Conservation (phyloP, 257 asterid genomes). For the Penstemon newberryi region DNA sequence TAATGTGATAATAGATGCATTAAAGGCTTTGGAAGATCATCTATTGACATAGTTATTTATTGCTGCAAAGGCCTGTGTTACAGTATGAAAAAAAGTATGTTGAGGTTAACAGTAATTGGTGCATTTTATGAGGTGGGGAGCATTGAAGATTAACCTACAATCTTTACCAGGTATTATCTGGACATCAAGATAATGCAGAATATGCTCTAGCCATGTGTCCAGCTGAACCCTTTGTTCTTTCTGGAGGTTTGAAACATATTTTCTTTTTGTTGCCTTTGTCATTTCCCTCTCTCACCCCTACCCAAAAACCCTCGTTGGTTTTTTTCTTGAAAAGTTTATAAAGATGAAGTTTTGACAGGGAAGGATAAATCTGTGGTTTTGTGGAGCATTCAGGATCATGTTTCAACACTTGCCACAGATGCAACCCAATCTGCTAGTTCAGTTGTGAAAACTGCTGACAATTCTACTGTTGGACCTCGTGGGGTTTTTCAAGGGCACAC, state of each 20-base stretch:
- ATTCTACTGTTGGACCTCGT: slow-evolving; percentile 86
- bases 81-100: background rate
- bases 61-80: background rate
- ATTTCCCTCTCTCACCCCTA: background rate
- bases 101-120: background rate
- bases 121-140: slow-evolving; percentile 14
- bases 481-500: slow-evolving; percentile 85
- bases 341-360: slow-evolving; percentile 50
- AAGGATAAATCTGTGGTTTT: slow-evolving; percentile 92
- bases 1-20: too few species aligned
- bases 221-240: slow-evolving; percentile 93
- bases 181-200: slow-evolving; percentile 97
- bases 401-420: slow-evolving; percentile 73
- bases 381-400: slow-evolving; percentile 97
- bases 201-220: slow-evolving; percentile 98
- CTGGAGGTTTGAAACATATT: slow-evolving; percentile 73
- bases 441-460: slow-evolving; percentile 67
- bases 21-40: background rate
- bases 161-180: slow-evolving; percentile 65
- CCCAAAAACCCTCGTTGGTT: background rate
- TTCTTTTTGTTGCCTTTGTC: background rate
- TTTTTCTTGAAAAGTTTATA: slow-evolving; percentile 23
- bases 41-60: background rate
- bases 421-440: slow-evolving; percentile 60
- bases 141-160: background rate